Evolutionary conservation across 805 yeast species (phyloP), one percentile per base, ranked within the genome.

Genomic region (Kurtzmaniella fragi): DNA sequence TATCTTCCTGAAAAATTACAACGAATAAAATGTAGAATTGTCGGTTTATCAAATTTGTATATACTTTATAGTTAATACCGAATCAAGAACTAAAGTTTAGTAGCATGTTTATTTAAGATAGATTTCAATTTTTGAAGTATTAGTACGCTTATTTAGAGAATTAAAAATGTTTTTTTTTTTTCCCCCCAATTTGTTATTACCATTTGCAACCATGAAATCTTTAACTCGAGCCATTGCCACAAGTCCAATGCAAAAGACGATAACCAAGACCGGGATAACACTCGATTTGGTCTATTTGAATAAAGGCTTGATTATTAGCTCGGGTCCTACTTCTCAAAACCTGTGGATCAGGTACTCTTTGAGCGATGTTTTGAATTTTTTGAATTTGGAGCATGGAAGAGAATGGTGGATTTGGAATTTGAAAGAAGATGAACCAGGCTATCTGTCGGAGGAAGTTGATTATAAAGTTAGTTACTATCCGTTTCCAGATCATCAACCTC

Each of bases 391-490:
- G 20, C 82, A 82, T 54, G 75, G 72, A 0, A 43, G 54, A 2
- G 59, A 74, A 36, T 90, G 96, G 96, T 75, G 70, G 46, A 61
- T 89, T 1, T 82, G 82, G 75, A 86, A 86, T 52, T 67, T 89
- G 27, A 68, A 89, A 43, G 77, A 73, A 5, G 93, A 84, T 43
- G 60, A 51, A n/a, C 35, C 57, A 34, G 70, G 70, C 0, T 62
- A 64, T 35, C 56, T 60, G 14, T 64, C 66, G 10, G 60, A 63
- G 17, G 73, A 73, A 8, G 68, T 69, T 15, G 47, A 44, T 1
- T 39, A 42, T 20, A 49, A 47, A 15, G 73, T 77, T 13, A 43
- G 54, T 13, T 63, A 65, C 40, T 61, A 52, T 39, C 93, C 89
- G 0, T 80, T 84, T 62, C 72, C 79, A 9, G 97, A 91, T 55